These are phyloP conservation scores for Tricholomella constricta DNA, from an alignment of 768 basidiomycete species.

Conservation along the genomic window DNA sequence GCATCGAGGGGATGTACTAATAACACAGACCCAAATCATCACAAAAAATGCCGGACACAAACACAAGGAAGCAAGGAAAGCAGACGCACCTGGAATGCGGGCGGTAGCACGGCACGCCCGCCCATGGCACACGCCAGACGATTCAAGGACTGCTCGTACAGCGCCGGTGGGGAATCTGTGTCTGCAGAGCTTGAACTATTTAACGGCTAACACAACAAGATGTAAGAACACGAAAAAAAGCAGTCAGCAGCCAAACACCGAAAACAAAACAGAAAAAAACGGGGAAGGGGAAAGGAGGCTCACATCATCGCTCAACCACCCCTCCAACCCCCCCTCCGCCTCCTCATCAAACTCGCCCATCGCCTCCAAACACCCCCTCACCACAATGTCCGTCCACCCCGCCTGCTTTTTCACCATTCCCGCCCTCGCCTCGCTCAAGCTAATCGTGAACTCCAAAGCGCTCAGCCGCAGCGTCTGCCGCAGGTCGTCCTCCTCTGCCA, in stretches of 20 bases:
- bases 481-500: conserved; percentile 61
- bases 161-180: conserved; percentile 64
- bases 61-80: too few species aligned
- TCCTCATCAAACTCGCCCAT: conserved; percentile 80
- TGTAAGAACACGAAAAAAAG: too few species aligned
- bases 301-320: conserved; percentile 81
- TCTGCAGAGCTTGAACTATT: too few species aligned
- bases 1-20: conserved; percentile 79
- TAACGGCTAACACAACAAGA: conserved; percentile 55
- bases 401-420: conserved; percentile 65
- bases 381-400: conserved; percentile 71
- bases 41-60: too few species aligned
- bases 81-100: too few species aligned
- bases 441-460: conserved; percentile 83
- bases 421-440: conserved; percentile 73
- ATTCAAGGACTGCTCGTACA: conserved; percentile 85
- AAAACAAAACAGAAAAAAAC: conserved; percentile 18
- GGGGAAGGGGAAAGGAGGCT: too few species aligned
- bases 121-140: too few species aligned
- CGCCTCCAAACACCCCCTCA: conserved; percentile 77
- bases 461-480: conserved; percentile 68
- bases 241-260: conserved; percentile 1
- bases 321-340: conserved; percentile 39
- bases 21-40: too few species aligned
- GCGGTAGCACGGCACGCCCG: too few species aligned